Conservation (phyloP, 805 yeast species). For the Lipomyces kockii region DNA sequence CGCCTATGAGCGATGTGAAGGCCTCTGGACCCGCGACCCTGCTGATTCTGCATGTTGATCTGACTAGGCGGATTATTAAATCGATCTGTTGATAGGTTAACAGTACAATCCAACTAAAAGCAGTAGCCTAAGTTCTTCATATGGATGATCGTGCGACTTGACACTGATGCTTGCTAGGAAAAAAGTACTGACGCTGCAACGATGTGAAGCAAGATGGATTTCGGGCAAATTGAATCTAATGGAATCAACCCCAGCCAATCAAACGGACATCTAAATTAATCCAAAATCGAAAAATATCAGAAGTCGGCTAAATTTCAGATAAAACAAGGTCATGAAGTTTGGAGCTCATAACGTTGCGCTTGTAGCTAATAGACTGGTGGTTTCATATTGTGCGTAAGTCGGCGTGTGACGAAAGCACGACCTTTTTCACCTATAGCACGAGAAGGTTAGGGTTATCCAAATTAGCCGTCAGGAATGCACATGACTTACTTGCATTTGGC, state of each 20-base stretch:
- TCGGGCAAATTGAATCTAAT: neutral
- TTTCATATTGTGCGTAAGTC: neutral
- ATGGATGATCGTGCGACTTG: neutral
- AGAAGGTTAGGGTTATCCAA: too few relatives aligned
- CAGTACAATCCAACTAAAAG: neutral
- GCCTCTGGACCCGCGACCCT: constrained; percentile 52
- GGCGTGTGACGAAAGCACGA: neutral
- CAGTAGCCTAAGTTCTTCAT: neutral
- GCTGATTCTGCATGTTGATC: constrained; percentile 32
- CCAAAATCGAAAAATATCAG: neutral
- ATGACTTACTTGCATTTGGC: too few relatives aligned
- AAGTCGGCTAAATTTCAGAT: neutral
- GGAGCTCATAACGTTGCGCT: neutral
- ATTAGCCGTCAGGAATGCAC: too few relatives aligned
- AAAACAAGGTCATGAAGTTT: neutral
- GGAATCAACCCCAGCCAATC: neutral
- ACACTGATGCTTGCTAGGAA: neutral
- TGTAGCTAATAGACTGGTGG: neutral
- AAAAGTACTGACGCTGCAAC: constrained; percentile 10
- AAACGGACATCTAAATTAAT: neutral
- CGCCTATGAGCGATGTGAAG: constrained; percentile 96
- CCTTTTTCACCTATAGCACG: too few relatives aligned
- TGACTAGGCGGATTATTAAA: neutral
- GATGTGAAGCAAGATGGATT: constrained; percentile 1
- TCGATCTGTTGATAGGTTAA: neutral